Base-by-base conservation (phyloP, 2,329 filamentous ascomycete genomes). In the Hortaea sp. region DNA sequence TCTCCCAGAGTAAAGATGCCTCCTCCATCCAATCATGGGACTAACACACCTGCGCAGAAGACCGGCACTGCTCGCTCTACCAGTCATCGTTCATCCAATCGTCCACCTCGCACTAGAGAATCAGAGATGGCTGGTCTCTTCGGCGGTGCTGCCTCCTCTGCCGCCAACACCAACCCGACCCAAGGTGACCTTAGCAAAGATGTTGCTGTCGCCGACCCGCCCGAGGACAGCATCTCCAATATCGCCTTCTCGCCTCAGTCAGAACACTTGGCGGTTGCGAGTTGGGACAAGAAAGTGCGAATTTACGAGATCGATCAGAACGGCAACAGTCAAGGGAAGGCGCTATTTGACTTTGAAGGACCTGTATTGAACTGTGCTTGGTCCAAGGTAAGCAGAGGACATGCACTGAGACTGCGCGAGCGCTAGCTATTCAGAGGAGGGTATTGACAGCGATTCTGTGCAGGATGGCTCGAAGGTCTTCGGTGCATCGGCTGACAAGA, bases 201-300 rank as follows among this genome's bases (percentile, higher is more conserved):
- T 67, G 81, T 97, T 45, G 76, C 84, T 45, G 73, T 98, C 46
- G 77, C 72, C 49, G 78, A 82, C 53, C 85, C 85, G 10, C 92
- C 92, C 20, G 82, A 87, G 56, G 92, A 98, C 69, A 86, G 85
- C 66, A 84, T 97, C 61, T 89, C 89, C 32, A 87, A 88, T 63
- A 76, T 98, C 49, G 73, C 80, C 42, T 98, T 95, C 71, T 89
- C 84, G 10, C 80, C 84, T 1, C 74, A 74, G 44, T 77, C 70
- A 55, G 88, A 97, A 59, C 85, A 94, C 63, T 75, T 98, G 12
- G 88, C 90, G 27, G 86, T 95, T 32, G 74, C 88, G 41, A 95
- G 88, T 58, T 98, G 92, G 92, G 92, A 98, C 69, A 94, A 94
- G 73, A 94, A 95, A 66, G 88, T 97, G 53, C 84, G 89, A 62